A percentile compares a stretch with the other conserved stretches of the same genome.
phyloP scores from a whole-genome alignment of 2,329 filamentous ascomycete genomes.

The Colletotrichum cereale region DNA sequence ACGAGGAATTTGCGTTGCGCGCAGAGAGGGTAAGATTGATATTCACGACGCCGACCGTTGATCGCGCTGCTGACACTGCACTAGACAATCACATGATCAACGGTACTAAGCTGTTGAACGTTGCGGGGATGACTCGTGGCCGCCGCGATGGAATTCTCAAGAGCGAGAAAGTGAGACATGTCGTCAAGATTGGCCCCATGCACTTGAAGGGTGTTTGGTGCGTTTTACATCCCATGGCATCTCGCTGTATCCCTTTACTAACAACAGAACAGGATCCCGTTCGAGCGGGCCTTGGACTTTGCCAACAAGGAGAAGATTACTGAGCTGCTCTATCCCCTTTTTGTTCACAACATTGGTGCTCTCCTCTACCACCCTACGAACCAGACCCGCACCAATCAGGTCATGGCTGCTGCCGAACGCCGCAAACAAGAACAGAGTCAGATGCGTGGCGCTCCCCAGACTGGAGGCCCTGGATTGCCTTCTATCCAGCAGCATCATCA shows the following conservation, averaged over 20 bases:
- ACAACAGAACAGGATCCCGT: conserved; percentile 84
- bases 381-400: conserved; percentile 82
- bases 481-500: conserved; percentile 76
- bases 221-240: conserved; percentile 51
- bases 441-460: conserved; percentile 69
- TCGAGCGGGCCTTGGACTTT: conserved; percentile 96
- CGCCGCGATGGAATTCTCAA: conserved; percentile 96
- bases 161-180: conserved; percentile 95
- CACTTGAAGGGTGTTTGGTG: conserved; percentile 98
- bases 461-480: conserved; percentile 67
- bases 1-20: conserved; percentile 93
- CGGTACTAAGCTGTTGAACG: conserved; percentile 95
- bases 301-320: conserved; percentile 99
- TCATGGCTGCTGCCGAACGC: conserved; percentile 87
- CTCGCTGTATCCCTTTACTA: background rate
- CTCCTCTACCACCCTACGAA: conserved; percentile 95
- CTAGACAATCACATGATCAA: conserved; percentile 99
- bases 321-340: conserved; percentile 92
- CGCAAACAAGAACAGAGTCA: conserved; percentile 78
- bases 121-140: conserved; percentile 97
- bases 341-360: conserved; percentile 96
- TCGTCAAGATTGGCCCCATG: conserved; percentile 99
- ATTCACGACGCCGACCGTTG: background rate
- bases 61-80: conserved; percentile 20
- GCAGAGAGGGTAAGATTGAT: conserved; percentile 80